A percentile compares a stretch with the other conserved stretches of the same genome.
phyloP scores from a whole-genome alignment of 495 filamentous ascomycete genomes.

The Penicillium fimorum region DNA sequence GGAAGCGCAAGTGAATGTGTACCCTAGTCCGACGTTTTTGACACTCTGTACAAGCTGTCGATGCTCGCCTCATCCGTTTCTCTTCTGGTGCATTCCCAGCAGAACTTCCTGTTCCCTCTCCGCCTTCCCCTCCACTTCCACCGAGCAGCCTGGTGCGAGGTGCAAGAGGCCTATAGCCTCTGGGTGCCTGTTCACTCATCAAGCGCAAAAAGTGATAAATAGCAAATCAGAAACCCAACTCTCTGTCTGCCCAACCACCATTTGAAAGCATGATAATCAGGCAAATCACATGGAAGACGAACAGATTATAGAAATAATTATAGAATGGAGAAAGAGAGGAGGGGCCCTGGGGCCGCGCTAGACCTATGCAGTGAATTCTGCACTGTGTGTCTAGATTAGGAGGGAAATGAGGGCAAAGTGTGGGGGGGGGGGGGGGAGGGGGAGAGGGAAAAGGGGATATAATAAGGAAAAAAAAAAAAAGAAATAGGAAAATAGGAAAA shows the following conservation, averaged over 20 bases:
- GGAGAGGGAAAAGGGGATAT: neutral
- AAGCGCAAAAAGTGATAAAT: neutral
- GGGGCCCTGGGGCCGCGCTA: slow-evolving; percentile 7
- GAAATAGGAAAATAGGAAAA: slow-evolving; percentile 12
- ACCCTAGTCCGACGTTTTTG: slow-evolving; percentile 45
- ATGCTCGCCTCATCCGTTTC: slow-evolving; percentile 38
- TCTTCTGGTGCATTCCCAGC: slow-evolving; percentile 29
- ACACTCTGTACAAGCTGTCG: slow-evolving; percentile 44
- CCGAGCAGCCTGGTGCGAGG: slow-evolving; percentile 27
- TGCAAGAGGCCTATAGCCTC: slow-evolving; percentile 36
- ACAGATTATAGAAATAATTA: slow-evolving; percentile 6
- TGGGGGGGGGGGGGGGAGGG: slow-evolving; percentile 3
- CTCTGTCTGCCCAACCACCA: neutral
- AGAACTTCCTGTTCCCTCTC: slow-evolving; percentile 15
- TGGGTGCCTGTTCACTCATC: slow-evolving; percentile 35
- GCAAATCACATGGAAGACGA: slow-evolving; percentile 1
- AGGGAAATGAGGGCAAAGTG: neutral
- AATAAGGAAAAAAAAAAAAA: neutral
- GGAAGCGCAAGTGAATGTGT: slow-evolving; percentile 14
- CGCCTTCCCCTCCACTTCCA: slow-evolving; percentile 3
- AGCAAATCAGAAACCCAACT: slow-evolving; percentile 1
- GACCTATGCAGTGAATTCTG: slow-evolving; percentile 5
- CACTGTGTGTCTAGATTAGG: neutral
- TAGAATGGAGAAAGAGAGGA: slow-evolving; percentile 7
- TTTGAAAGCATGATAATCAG: slow-evolving; percentile 11